These are phyloP conservation scores for Pythium aristosporum DNA, from an alignment of 352 stramenopile genomes.

Conservation along the genomic window DNA sequence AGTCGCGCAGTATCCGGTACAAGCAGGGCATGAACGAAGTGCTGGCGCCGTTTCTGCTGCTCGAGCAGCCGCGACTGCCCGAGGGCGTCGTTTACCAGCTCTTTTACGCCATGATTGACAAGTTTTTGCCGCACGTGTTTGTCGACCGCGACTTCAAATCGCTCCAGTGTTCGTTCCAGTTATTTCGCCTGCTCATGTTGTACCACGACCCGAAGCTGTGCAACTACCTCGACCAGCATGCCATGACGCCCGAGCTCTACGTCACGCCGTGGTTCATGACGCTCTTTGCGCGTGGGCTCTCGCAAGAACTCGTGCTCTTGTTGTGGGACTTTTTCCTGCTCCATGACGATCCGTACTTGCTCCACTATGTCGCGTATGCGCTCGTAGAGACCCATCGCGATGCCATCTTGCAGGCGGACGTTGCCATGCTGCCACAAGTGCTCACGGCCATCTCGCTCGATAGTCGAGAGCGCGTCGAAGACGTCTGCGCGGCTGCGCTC, in stretches of 20 bases:
- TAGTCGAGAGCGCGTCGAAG: slow-evolving; percentile 52
- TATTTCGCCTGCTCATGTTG: slow-evolving; percentile 89
- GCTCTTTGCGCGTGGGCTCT: slow-evolving; percentile 85
- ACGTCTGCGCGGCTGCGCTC: slow-evolving; percentile 51
- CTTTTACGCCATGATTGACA: slow-evolving; percentile 89
- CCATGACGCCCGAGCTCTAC: slow-evolving; percentile 93
- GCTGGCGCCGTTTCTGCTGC: slow-evolving; percentile 88
- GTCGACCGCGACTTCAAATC: slow-evolving; percentile 88
- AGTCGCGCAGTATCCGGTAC: slow-evolving; percentile 86
- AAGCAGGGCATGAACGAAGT: slow-evolving; percentile 96
- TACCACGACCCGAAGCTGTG: slow-evolving; percentile 92
- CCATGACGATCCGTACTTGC: slow-evolving; percentile 83
- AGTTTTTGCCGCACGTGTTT: slow-evolving; percentile 88
- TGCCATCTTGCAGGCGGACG: slow-evolving; percentile 59
- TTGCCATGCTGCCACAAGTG: slow-evolving; percentile 80
- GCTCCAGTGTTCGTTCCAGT: slow-evolving; percentile 91
- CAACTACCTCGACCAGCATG: slow-evolving; percentile 86
- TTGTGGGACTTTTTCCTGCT: slow-evolving; percentile 93
- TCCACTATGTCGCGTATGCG: slow-evolving; percentile 89
- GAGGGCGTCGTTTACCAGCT: slow-evolving; percentile 82
- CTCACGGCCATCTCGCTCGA: slow-evolving; percentile 73
- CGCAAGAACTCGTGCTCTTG: slow-evolving; percentile 69
- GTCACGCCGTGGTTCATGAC: slow-evolving; percentile 95
- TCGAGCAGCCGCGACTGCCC: slow-evolving; percentile 44
- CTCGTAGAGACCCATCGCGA: slow-evolving; percentile 65